Percentiles rank a stretch among this genome's conserved stretches.
Conservation (phyloP, 2,329 filamentous ascomycete species). For the Monosporascus sp. region DNA sequence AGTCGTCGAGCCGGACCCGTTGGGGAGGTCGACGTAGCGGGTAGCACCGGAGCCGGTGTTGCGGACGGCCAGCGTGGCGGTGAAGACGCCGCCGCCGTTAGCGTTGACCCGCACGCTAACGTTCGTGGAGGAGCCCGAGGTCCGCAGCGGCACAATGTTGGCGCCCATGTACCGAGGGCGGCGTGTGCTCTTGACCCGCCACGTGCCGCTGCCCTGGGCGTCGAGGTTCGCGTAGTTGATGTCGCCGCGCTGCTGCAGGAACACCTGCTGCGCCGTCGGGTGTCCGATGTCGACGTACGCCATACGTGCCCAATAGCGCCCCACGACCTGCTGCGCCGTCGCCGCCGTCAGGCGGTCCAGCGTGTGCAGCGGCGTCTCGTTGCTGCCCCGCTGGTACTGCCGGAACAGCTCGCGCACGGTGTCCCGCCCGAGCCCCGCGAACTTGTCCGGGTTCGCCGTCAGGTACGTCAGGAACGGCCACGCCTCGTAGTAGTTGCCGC, state of each 20-base stretch:
- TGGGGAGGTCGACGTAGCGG: conserved; percentile 31
- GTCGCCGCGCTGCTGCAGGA: conserved; percentile 27
- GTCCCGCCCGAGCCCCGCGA: conserved; percentile 33
- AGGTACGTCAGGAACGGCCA: conserved; percentile 47
- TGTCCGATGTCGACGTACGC: conserved; percentile 47
- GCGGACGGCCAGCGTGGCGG: conserved; percentile 35
- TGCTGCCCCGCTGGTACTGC: conserved; percentile 37
- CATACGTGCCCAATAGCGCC: conserved; percentile 48
- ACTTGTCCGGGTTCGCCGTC: conserved; percentile 42
- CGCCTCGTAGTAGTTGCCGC: conserved; percentile 46
- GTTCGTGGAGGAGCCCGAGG: conserved; percentile 23
- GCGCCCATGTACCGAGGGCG: conserved; percentile 44
- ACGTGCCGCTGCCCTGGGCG: conserved; percentile 28
- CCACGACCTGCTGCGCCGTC: conserved; percentile 36
- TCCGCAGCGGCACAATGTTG: conserved; percentile 41
- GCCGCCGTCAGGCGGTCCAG: conserved; percentile 32
- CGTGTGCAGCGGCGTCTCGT: conserved; percentile 45
- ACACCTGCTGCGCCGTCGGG: conserved; percentile 32
- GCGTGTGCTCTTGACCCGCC: conserved; percentile 37
- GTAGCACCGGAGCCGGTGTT: conserved; percentile 21
- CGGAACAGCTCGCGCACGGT: conserved; percentile 38
- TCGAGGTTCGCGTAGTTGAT: conserved; percentile 41
- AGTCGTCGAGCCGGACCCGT: conserved; percentile 28
- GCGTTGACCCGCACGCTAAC: conserved; percentile 28
- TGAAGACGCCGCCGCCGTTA: conserved; percentile 23